Evolutionary conservation across 805 yeast genomes (phyloP).

Genomic region (Metschnikowia rubicola): DNA sequence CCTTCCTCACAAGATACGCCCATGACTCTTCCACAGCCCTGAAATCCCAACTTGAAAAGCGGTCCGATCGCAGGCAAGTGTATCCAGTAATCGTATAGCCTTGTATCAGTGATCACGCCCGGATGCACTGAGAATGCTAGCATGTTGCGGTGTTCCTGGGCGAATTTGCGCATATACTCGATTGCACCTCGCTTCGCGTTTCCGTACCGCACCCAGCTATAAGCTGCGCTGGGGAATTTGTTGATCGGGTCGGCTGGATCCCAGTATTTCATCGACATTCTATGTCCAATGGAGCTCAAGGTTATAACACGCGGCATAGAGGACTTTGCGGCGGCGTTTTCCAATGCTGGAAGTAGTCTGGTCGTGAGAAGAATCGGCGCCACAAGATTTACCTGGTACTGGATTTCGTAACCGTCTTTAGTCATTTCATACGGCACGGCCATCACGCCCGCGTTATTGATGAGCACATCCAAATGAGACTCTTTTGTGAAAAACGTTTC

Average conservation of each 20-base stretch:
- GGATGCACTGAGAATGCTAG: constrained; percentile 37
- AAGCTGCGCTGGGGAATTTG: constrained; percentile 23
- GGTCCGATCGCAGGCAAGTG: constrained; percentile 23
- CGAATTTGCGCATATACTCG: constrained; percentile 28
- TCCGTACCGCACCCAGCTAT: constrained; percentile 35
- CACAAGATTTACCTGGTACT: constrained; percentile 39
- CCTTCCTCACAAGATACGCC: constrained; percentile 37
- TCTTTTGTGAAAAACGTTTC: constrained; percentile 24
- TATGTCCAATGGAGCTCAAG: constrained; percentile 35
- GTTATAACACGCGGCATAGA: constrained; percentile 29
- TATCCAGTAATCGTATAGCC: constrained; percentile 30
- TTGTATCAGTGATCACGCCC: constrained; percentile 35
- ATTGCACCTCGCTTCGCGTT: constrained; percentile 33
- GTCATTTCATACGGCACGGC: constrained; percentile 35
- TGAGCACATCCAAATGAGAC: constrained; percentile 28
- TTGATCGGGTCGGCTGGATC: constrained; percentile 25
- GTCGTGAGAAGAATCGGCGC: constrained; percentile 34
- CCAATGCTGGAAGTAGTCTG: constrained; percentile 26
- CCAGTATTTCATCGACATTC: constrained; percentile 21
- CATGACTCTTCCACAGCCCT: constrained; percentile 14
- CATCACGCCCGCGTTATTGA: constrained; percentile 43
- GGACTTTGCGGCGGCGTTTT: constrained; percentile 16
- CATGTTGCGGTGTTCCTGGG: constrained; percentile 28
- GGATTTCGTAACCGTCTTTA: constrained; percentile 37
- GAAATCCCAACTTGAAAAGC: constrained; percentile 16